These are phyloP conservation scores for Kazachstania africana DNA, from an alignment of 805 yeast genomes.

Conservation along the genomic window DNA sequence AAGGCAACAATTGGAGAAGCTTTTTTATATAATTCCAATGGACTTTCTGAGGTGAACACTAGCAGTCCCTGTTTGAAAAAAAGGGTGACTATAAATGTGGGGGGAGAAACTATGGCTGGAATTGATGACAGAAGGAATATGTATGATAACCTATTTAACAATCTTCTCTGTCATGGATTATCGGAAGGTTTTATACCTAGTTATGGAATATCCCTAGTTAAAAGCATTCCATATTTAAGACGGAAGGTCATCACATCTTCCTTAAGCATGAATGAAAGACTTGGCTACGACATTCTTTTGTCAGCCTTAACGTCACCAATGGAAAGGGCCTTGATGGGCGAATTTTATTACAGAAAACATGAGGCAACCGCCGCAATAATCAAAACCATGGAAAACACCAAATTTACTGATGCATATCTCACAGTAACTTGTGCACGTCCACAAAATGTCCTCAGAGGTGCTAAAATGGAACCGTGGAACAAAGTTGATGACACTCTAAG, in stretches of 20 bases:
- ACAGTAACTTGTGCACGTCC: too few species aligned
- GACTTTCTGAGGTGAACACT: neutral
- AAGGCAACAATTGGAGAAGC: conserved; percentile 25
- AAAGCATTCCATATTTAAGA: conserved; percentile 6
- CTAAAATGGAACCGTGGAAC: conserved; percentile 20
- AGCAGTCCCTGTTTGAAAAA: conserved; percentile 15
- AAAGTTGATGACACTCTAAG: conserved; percentile 11
- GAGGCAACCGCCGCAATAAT: conserved; percentile 7
- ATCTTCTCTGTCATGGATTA: conserved; percentile 17
- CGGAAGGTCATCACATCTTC: neutral
- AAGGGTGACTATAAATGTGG: conserved; percentile 21
- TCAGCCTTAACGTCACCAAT: conserved; percentile 10
- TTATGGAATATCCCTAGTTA: conserved; percentile 15
- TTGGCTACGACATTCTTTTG: conserved; percentile 9
- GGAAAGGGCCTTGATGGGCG: conserved; percentile 12
- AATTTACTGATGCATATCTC: conserved; percentile 7
- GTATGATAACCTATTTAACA: conserved; percentile 20
- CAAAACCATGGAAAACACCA: conserved; percentile 7
- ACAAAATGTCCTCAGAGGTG: conserved; percentile 6
- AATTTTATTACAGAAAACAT: conserved; percentile 8
- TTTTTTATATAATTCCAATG: conserved; percentile 16
- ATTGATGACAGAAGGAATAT: conserved; percentile 19
- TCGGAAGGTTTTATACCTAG: conserved; percentile 20
- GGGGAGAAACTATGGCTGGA: conserved; percentile 22
- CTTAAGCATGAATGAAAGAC: conserved; percentile 2